Evolutionary conservation across 1,284 basidiomycete genomes (phyloP).

Genomic region (Porodaedalea pini): DNA sequence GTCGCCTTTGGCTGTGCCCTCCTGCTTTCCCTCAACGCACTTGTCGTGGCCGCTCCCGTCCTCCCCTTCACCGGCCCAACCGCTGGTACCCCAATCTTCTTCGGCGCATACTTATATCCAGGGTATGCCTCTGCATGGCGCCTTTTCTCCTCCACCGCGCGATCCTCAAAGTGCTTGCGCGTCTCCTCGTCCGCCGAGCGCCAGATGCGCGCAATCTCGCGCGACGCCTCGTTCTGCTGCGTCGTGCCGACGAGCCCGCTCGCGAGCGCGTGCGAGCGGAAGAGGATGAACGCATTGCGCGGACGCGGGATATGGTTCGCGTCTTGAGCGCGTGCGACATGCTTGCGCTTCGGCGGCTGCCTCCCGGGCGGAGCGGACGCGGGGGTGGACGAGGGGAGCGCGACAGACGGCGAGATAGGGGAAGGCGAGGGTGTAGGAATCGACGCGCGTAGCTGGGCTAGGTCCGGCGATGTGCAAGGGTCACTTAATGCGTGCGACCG

Average conservation of each 20-base stretch:
- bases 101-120: constrained; percentile 15
- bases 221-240: constrained; percentile 14
- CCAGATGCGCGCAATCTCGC: constrained; percentile 14
- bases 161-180: constrained; percentile 3
- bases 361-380: neutral
- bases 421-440: constrained; percentile 1
- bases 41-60: neutral
- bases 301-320: constrained; percentile 74
- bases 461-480: neutral
- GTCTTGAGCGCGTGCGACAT: neutral
- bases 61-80: neutral
- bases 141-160: constrained; percentile 13
- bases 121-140: constrained; percentile 11
- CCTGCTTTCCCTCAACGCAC: neutral
- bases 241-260: neutral
- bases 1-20: neutral
- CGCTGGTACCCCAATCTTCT: neutral
- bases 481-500: no score
- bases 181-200: neutral
- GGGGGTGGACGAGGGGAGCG: neutral
- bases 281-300: constrained; percentile 87
- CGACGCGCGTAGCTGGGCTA: neutral
- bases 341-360: constrained; percentile 7
- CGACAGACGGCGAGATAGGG: neutral
- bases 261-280: constrained; percentile 77